A percentile compares a stretch with the other conserved stretches of the same genome.
Conservation (phyloP, 345 rosid genomes). For the Salix suchowensis region DNA sequence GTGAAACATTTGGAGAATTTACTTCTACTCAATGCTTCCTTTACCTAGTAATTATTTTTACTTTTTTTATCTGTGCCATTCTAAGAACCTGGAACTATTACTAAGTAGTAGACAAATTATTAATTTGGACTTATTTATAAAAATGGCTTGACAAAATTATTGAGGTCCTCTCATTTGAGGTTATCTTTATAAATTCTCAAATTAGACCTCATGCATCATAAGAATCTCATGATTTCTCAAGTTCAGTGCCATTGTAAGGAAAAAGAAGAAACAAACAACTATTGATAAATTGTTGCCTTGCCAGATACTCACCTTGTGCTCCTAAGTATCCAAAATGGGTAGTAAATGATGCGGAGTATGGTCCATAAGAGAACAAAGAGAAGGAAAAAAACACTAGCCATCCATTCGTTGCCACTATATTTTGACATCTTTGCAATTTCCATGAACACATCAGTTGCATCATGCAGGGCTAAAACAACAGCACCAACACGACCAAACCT, state of each 20-base stretch:
- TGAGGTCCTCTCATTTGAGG: too few species aligned
- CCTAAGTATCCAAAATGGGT: slow-evolving; percentile 67
- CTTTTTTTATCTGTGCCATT: too few species aligned
- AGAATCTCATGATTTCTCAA: neutral
- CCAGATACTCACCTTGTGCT: slow-evolving; percentile 62
- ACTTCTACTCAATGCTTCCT: too few species aligned
- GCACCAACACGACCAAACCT: slow-evolving; percentile 79
- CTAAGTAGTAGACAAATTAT: too few species aligned
- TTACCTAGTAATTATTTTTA: too few species aligned
- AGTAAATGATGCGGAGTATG: slow-evolving; percentile 53
- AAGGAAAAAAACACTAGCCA: slow-evolving; percentile 46
- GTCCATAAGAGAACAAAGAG: slow-evolving; percentile 53
- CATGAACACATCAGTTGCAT: slow-evolving; percentile 64
- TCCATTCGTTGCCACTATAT: slow-evolving; percentile 60
- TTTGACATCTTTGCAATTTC: slow-evolving; percentile 86
- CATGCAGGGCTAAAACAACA: slow-evolving; percentile 64
- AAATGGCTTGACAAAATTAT: too few species aligned
- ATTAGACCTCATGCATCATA: neutral
- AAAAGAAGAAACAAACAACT: neutral
- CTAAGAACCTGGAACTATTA: too few species aligned
- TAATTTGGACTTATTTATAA: too few species aligned
- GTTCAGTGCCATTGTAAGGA: neutral
- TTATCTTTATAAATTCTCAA: neutral
- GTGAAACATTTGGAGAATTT: too few species aligned
- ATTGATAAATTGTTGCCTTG: neutral